These are phyloP conservation scores for Tylopilus vinaceipallidus DNA, from an alignment of 768 basidiomycete genomes.

Conservation along the genomic window DNA sequence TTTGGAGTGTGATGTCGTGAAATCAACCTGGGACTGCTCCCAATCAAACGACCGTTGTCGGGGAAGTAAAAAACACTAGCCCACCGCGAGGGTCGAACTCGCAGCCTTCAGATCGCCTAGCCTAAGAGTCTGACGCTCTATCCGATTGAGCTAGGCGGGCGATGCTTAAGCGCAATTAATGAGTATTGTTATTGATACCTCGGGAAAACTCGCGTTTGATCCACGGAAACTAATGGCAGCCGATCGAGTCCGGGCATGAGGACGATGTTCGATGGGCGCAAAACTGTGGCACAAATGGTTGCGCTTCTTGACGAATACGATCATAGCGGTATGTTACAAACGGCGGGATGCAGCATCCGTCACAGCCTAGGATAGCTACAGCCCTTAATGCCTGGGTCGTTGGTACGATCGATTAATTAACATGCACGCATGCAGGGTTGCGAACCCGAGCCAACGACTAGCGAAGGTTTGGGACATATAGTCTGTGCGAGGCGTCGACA, in stretches of 20 bases:
- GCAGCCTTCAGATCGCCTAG: constrained; percentile 56
- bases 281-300: constrained; percentile 21
- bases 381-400: constrained; percentile 4
- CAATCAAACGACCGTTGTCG: too few species aligned
- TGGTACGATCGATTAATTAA: constrained; percentile 20
- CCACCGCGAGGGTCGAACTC: constrained; percentile 66
- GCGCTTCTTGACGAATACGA: constrained; percentile 9
- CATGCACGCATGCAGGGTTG: constrained; percentile 12
- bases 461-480: not conserved
- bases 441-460: constrained; percentile 11
- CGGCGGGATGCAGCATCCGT: constrained; percentile 12
- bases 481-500: too few species aligned
- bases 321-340: constrained; percentile 3
- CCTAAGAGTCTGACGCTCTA: constrained; percentile 67
- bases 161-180: too few species aligned
- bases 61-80: constrained; percentile 33
- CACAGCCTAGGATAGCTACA: constrained; percentile 17
- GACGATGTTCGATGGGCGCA: constrained; percentile 21
- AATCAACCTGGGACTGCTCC: too few species aligned
- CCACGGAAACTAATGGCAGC: not conserved
- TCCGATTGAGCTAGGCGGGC: constrained; percentile 69
- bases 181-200: too few species aligned
- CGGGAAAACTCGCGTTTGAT: not conserved
- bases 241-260: constrained; percentile 1
- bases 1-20: not conserved